A percentile compares a stretch with the other conserved stretches of the same genome.
These are phyloP conservation scores for Pittosporum tobira DNA, from an alignment of 129 eudicot genomes.

Conservation along the genomic window DNA sequence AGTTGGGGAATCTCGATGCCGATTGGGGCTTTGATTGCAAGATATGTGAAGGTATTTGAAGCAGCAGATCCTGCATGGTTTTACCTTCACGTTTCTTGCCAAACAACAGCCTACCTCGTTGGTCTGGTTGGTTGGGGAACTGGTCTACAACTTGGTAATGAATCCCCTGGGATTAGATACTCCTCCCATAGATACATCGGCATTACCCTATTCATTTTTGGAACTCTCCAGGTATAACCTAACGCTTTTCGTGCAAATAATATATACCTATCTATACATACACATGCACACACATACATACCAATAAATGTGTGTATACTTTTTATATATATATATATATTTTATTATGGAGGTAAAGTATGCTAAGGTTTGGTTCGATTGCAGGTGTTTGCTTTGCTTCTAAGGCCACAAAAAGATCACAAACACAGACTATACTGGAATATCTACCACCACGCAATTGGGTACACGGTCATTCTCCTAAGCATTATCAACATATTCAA, in stretches of 20 bases:
- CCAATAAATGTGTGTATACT: no score
- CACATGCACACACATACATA: no score
- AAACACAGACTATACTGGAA: conserved; percentile 75
- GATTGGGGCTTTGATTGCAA: conserved; percentile 63
- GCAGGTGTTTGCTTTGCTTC: conserved; percentile 73
- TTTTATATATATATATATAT: not conserved
- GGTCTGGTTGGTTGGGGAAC: conserved; percentile 93
- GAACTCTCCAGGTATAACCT: conserved; percentile 56
- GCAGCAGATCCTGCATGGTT: conserved; percentile 92
- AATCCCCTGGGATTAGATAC: conserved; percentile 54
- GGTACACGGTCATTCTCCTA: conserved; percentile 54
- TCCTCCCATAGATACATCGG: conserved; percentile 69
- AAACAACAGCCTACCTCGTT: conserved; percentile 56
- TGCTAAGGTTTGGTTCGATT: not conserved
- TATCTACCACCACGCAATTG: conserved; percentile 67
- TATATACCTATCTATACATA: no score
- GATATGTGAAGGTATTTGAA: conserved; percentile 55
- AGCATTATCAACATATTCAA: conserved; percentile 65
- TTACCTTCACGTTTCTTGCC: conserved; percentile 73
- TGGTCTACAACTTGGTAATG: conserved; percentile 63
- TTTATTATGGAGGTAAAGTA: no score
- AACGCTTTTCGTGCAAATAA: not conserved
- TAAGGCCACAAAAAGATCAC: conserved; percentile 84
- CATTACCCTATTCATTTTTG: conserved; percentile 58
- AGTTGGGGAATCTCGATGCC: conserved; percentile 89